Evolutionary conservation across 257 asterid genomes (phyloP).

Genomic region (Cruciata laevipes): DNA sequence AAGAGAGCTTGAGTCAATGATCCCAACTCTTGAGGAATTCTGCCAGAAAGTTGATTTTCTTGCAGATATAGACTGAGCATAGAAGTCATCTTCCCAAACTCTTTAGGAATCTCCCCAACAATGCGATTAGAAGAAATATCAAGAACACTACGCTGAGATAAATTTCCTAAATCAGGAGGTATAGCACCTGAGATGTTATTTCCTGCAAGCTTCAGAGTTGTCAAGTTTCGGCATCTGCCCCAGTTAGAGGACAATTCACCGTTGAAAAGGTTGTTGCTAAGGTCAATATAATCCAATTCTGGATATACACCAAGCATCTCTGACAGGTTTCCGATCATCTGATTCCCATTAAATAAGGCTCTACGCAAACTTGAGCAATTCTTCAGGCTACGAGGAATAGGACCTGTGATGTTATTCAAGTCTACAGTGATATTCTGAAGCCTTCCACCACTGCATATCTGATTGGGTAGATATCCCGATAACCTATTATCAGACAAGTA

Average conservation of each 20-base stretch:
- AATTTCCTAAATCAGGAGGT: slow-evolving; percentile 23
- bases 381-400: slow-evolving; percentile 25
- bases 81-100: slow-evolving; percentile 20
- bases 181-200: slow-evolving; percentile 27
- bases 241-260: slow-evolving; percentile 32
- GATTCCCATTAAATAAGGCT: slow-evolving; percentile 27
- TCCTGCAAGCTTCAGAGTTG: slow-evolving; percentile 22
- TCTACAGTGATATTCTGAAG: slow-evolving; percentile 19
- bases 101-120: slow-evolving; percentile 26
- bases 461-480: slow-evolving; percentile 28
- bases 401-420: slow-evolving; percentile 22
- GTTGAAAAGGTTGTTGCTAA: slow-evolving; percentile 26
- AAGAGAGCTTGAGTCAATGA: slow-evolving; percentile 13
- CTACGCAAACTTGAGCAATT: slow-evolving; percentile 30
- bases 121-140: slow-evolving; percentile 31
- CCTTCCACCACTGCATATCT: slow-evolving; percentile 25
- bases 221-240: slow-evolving; percentile 22
- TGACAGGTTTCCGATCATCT: slow-evolving; percentile 27
- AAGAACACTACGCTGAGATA: slow-evolving; percentile 19
- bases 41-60: slow-evolving; percentile 28
- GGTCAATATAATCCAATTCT: slow-evolving; percentile 22
- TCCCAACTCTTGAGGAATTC: slow-evolving; percentile 20
- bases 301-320: slow-evolving; percentile 35
- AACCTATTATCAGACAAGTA: slow-evolving; percentile 18
- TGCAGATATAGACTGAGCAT: slow-evolving; percentile 22